These are phyloP conservation scores for Cladophialophora yegresii DNA, from an alignment of 2,329 filamentous ascomycete species.

Conservation along the genomic window DNA sequence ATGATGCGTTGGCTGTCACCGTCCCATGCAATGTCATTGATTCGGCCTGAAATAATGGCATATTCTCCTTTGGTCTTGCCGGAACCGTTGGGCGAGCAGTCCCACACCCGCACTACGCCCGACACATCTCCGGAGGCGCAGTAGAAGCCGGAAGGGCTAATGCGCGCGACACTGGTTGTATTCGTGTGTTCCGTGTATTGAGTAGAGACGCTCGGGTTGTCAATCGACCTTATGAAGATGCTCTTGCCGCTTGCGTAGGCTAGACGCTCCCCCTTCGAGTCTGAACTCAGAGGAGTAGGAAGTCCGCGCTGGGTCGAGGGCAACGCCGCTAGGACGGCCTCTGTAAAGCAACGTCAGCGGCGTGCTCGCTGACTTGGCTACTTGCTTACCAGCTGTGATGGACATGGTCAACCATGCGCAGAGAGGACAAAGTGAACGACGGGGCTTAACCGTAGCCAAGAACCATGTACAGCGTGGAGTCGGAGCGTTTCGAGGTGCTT, in stretches of 20 bases:
- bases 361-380: background rate
- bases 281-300: conserved; percentile 83
- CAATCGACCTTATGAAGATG: conserved; percentile 92
- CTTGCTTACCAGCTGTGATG: conserved; percentile 47
- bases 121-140: conserved; percentile 86
- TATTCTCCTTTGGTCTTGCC: conserved; percentile 87
- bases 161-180: conserved; percentile 86
- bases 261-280: conserved; percentile 86
- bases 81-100: conserved; percentile 73
- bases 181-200: conserved; percentile 93
- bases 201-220: conserved; percentile 77
- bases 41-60: conserved; percentile 86
- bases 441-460: too few species aligned
- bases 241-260: conserved; percentile 96
- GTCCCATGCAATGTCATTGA: conserved; percentile 97
- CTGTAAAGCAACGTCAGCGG: conserved; percentile 42
- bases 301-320: conserved; percentile 82
- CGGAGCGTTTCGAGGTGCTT: background rate
- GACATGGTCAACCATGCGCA: conserved; percentile 42
- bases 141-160: conserved; percentile 92
- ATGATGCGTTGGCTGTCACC: conserved; percentile 96
- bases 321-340: conserved; percentile 78
- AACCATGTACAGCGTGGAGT: background rate
- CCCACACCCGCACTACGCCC: conserved; percentile 88
- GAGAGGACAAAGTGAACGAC: conserved; percentile 11